Evolutionary conservation across 306 rosid genomes (phyloP).

Genomic region (Pueraria montana): DNA sequence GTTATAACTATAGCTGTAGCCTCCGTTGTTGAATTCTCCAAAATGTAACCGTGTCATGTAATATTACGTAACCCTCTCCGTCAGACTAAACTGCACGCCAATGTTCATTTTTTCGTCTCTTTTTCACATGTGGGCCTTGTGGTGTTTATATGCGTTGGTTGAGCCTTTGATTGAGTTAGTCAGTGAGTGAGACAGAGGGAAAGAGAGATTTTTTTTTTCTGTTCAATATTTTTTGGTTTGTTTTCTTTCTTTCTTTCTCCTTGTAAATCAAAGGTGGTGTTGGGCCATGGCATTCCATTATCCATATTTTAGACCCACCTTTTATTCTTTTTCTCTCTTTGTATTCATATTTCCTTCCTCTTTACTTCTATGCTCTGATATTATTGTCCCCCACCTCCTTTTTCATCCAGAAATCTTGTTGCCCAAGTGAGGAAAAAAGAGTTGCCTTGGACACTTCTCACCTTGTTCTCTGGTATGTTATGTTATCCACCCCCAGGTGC

Average conservation of each 20-base stretch:
- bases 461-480: conserved; percentile 61
- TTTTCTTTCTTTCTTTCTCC: background rate
- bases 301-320: conserved; percentile 63
- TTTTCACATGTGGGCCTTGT: conserved; percentile 49
- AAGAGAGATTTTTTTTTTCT: background rate
- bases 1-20: conserved; percentile 53
- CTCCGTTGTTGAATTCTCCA: conserved; percentile 53
- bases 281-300: conserved; percentile 68
- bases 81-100: conserved; percentile 37
- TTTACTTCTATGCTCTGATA: conserved; percentile 55
- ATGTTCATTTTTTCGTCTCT: conserved; percentile 12
- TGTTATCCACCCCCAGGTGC: conserved; percentile 25
- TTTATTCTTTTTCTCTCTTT: conserved; percentile 37
- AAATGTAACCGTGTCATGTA: conserved; percentile 27
- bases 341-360: conserved; percentile 58
- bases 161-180: conserved; percentile 65
- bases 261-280: conserved; percentile 53
- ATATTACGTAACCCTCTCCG: conserved; percentile 21
- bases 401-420: conserved; percentile 47
- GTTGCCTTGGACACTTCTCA: conserved; percentile 44
- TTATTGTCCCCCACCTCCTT: conserved; percentile 37
- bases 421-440: conserved; percentile 46
- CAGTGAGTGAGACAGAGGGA: conserved; percentile 39
- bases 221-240: background rate
- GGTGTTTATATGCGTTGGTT: conserved; percentile 49